Evolutionary conservation across 495 filamentous ascomycete species (phyloP).

Genomic region (Talaromyces stipitatus): DNA sequence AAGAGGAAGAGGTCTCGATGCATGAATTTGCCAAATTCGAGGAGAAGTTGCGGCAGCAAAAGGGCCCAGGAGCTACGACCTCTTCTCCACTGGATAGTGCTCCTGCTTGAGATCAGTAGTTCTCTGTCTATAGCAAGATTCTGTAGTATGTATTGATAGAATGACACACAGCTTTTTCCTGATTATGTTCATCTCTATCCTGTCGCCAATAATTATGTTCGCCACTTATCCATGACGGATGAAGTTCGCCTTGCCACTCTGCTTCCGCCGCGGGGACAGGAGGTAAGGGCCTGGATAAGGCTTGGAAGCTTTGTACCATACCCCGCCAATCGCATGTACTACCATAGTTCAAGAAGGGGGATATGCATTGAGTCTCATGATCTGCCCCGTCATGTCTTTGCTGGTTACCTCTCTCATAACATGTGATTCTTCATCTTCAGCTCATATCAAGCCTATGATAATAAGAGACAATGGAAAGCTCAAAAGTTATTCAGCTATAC

Average conservation of each 20-base stretch:
- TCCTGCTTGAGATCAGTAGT: constrained; percentile 25
- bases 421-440: background rate
- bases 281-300: background rate
- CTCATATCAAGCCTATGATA: no score
- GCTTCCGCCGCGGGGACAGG: background rate
- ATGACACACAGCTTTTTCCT: background rate
- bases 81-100: constrained; percentile 59
- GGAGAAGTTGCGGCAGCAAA: constrained; percentile 79
- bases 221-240: background rate
- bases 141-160: background rate
- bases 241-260: background rate
- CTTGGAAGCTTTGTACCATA: background rate
- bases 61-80: constrained; percentile 47
- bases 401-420: background rate
- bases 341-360: background rate
- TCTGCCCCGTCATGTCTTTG: background rate
- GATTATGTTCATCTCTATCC: background rate
- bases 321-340: background rate
- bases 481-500: no score
- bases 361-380: background rate
- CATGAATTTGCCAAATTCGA: constrained; percentile 94
- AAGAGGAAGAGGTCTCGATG: constrained; percentile 85
- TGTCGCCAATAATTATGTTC: background rate
- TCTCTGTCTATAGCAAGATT: background rate
- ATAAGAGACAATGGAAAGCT: no score